A percentile compares a stretch with the other conserved stretches of the same genome.
These are phyloP conservation scores for Dillenia turbinata DNA, from an alignment of 164 flowering plant species.

Conservation along the genomic window DNA sequence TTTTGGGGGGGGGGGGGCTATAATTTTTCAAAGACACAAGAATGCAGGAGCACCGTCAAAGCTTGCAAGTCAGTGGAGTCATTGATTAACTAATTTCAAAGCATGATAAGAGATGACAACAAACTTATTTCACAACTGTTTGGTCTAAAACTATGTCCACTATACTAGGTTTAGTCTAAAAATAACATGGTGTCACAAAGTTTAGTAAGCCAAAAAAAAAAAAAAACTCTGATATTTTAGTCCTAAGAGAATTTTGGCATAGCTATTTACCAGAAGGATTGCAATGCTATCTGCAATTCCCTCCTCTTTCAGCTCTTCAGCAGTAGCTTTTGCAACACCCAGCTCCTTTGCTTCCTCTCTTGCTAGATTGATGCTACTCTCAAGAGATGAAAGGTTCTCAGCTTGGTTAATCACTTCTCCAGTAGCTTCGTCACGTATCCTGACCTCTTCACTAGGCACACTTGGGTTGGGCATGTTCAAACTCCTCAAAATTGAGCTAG, in stretches of 20 bases:
- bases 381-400: slow-evolving; percentile 38
- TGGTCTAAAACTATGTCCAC: no score
- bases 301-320: slow-evolving; percentile 64
- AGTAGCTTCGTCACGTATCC: slow-evolving; percentile 26
- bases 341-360: slow-evolving; percentile 68
- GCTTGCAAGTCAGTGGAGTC: no score
- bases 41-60: not conserved
- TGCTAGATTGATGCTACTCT: slow-evolving; percentile 50
- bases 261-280: slow-evolving; percentile 54
- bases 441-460: slow-evolving; percentile 15
- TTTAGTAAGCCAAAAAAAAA: not conserved
- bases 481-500: slow-evolving; percentile 52
- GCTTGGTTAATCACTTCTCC: slow-evolving; percentile 14
- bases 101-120: no score
- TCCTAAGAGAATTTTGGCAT: no score
- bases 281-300: slow-evolving; percentile 57
- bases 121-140: no score
- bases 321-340: slow-evolving; percentile 57
- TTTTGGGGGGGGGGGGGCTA: no score
- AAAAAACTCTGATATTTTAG: not conserved
- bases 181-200: no score
- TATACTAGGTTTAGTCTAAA: no score
- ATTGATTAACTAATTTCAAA: no score
- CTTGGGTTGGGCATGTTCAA: slow-evolving; percentile 34
- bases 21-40: no score